A percentile compares a stretch with the other conserved stretches of the same genome.
Conservation (phyloP, 2,329 filamentous ascomycete species). For the Aspergillus brunneoviolaceus region DNA sequence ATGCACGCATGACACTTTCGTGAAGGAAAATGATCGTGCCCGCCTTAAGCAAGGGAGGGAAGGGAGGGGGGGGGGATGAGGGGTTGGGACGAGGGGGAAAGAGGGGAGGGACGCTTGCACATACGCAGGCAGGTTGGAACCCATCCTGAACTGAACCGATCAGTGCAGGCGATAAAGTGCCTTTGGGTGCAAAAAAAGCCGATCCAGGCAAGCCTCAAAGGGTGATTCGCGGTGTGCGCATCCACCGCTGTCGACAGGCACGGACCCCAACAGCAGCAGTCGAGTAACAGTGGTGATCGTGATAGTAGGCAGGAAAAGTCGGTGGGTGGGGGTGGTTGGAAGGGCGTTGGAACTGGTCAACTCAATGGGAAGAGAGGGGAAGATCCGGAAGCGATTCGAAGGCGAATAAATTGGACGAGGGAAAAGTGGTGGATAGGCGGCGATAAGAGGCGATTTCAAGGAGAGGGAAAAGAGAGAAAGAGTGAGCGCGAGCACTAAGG, state of each 20-base stretch:
- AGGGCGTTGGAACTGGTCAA: not conserved
- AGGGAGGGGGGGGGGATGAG: not conserved
- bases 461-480: conserved; percentile 2
- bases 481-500: conserved; percentile 14
- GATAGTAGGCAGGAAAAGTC: conserved; percentile 3
- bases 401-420: conserved; percentile 5
- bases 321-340: not conserved
- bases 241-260: conserved; percentile 30
- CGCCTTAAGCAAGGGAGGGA: not conserved
- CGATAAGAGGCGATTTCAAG: conserved; percentile 4
- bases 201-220: conserved; percentile 37
- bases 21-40: not conserved
- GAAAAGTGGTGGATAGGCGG: conserved; percentile 9
- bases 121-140: conserved; percentile 64
- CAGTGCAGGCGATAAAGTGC: conserved; percentile 28
- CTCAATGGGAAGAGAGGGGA: not conserved
- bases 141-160: conserved; percentile 43
- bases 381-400: conserved; percentile 12
- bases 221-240: conserved; percentile 33
- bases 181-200: conserved; percentile 30
- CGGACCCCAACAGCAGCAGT: conserved; percentile 15
- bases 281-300: not conserved
- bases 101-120: conserved; percentile 33
- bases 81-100: conserved; percentile 3
- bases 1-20: conserved; percentile 3